These are phyloP conservation scores for Waltergamsia citrina DNA, from an alignment of 2,329 filamentous ascomycete species.

Conservation along the genomic window DNA sequence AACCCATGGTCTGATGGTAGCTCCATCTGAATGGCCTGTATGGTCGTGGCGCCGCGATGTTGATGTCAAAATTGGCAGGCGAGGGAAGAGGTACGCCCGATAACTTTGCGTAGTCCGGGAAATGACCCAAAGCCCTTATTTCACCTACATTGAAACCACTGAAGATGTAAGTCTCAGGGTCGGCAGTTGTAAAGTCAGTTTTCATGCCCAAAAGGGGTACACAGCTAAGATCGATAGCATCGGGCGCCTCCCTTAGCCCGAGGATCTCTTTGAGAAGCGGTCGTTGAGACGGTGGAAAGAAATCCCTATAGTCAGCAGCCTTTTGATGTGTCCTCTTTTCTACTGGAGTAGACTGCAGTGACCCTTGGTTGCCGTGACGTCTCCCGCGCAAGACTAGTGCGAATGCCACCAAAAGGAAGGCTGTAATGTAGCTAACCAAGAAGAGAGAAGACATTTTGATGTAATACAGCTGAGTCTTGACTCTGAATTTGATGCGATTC, in stretches of 20 bases:
- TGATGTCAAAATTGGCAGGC: conserved; percentile 60
- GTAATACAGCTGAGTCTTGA: no score
- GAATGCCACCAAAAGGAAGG: no score
- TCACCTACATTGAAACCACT: conserved; percentile 65
- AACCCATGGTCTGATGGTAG: conserved; percentile 90
- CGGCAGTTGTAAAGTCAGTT: conserved; percentile 21
- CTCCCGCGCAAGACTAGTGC: no score
- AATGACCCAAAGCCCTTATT: conserved; percentile 60
- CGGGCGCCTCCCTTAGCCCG: conserved; percentile 8
- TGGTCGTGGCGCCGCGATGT: conserved; percentile 59
- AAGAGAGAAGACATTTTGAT: no score
- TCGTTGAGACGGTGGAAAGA: conserved; percentile 16
- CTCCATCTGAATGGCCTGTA: conserved; percentile 77
- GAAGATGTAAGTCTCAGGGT: conserved; percentile 39
- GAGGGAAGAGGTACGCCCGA: conserved; percentile 65
- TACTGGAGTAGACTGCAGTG: no score
- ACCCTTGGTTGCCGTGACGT: no score
- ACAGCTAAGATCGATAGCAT: conserved; percentile 21
- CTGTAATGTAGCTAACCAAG: no score
- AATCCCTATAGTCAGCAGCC: conserved; percentile 14
- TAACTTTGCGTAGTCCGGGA: conserved; percentile 68
- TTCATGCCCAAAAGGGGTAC: no score
- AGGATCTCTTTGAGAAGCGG: conserved; percentile 6
- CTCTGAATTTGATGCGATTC: no score
- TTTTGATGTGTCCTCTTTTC: no score